A percentile compares a stretch with the other conserved stretches of the same genome.
phyloP scores from a whole-genome alignment of 2,329 filamentous ascomycete species.

The Lachnellula subtilissima region DNA sequence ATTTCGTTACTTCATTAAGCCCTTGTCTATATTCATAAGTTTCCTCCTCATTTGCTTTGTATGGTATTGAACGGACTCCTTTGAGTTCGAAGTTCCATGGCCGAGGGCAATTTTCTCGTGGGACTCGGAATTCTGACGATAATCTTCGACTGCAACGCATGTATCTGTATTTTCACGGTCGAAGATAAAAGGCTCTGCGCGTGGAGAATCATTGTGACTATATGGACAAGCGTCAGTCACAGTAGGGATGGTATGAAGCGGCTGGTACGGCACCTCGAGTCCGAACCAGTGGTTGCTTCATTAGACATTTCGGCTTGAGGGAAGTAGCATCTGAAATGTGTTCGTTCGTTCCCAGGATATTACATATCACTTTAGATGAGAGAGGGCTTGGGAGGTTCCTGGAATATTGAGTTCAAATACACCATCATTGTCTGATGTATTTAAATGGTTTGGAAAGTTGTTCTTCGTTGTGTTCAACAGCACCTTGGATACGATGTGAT shows the following conservation, averaged over 20 bases:
- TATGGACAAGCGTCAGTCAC: background rate
- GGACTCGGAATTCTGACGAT: background rate
- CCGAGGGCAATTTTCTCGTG: slow-evolving; percentile 3
- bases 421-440: background rate
- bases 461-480: background rate
- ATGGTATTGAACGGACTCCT: background rate
- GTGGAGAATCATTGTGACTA: background rate
- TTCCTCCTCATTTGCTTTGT: background rate
- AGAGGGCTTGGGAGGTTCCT: background rate
- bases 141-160: background rate
- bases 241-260: background rate
- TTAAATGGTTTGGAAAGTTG: background rate
- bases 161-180: background rate
- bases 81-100: background rate
- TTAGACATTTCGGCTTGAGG: background rate
- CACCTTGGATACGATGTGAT: background rate
- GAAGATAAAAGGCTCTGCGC: background rate
- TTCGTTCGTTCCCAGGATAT: background rate
- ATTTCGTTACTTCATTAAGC: background rate
- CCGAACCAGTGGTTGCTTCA: background rate
- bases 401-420: background rate
- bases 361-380: background rate
- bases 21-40: background rate
- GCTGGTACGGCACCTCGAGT: background rate
- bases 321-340: background rate